A percentile compares a stretch with the other conserved stretches of the same genome.
phyloP scores from a whole-genome alignment of 176 grass and related monocot species.

The Musa beccarii region DNA sequence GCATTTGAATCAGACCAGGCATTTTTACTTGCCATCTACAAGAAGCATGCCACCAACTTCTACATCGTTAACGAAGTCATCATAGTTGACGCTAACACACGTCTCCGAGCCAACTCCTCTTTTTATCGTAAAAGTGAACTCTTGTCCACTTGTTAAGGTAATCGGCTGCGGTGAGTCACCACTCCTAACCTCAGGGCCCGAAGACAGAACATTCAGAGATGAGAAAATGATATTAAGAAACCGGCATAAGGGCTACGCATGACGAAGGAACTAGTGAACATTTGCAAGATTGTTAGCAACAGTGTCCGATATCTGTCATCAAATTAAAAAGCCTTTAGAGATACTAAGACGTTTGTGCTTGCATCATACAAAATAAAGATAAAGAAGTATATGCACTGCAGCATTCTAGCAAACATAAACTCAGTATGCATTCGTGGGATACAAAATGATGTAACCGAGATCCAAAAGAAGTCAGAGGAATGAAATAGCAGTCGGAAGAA shows the following conservation, averaged over 20 bases:
- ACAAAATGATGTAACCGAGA: background rate
- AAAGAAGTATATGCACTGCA: too few relatives aligned
- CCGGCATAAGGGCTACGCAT: background rate
- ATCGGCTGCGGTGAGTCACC: slow-evolving; percentile 86
- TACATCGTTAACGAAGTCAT: slow-evolving; percentile 92
- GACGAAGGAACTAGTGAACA: background rate
- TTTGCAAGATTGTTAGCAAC: background rate
- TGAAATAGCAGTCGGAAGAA: background rate
- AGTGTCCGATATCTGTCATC: background rate
- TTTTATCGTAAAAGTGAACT: slow-evolving; percentile 82
- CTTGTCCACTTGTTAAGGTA: slow-evolving; percentile 45
- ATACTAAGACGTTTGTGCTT: background rate
- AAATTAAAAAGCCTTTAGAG: background rate
- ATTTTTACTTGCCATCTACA: slow-evolving; percentile 58
- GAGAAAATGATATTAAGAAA: background rate
- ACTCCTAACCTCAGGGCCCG: slow-evolving; percentile 94
- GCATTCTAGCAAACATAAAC: too few relatives aligned
- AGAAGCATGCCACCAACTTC: slow-evolving; percentile 95
- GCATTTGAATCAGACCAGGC: background rate
- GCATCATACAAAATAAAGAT: too few relatives aligned
- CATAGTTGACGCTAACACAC: slow-evolving; percentile 92
- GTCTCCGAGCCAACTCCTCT: slow-evolving; percentile 80
- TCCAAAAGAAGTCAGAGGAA: background rate
- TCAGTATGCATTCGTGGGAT: background rate
- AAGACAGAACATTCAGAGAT: background rate